A percentile compares a stretch with the other conserved stretches of the same genome.
Evolutionary conservation across 164 flowering plant species (phyloP).

Genomic region (Berberis thunbergii): DNA sequence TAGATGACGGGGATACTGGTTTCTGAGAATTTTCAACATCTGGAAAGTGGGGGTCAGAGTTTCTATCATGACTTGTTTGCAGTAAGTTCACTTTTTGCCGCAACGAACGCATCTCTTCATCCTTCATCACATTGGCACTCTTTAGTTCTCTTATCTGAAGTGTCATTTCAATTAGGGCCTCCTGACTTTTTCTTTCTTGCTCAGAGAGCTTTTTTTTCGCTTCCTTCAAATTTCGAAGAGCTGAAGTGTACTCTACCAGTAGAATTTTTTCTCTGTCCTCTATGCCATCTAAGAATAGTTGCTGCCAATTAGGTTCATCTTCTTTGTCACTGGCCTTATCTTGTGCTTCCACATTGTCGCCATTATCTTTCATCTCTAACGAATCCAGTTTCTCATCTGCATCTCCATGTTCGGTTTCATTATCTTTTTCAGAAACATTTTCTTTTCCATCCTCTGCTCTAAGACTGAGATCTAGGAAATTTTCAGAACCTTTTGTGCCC

Average conservation of each 20-base stretch:
- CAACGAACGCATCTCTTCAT: constrained; percentile 42
- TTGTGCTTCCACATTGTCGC: constrained; percentile 1
- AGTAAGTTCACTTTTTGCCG: constrained; percentile 34
- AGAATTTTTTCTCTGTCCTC: constrained; percentile 42
- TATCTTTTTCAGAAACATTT: neutral
- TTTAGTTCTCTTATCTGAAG: constrained; percentile 31
- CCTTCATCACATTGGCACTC: constrained; percentile 35
- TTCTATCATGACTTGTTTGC: constrained; percentile 14
- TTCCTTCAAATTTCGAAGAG: constrained; percentile 49
- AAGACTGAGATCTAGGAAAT: no score
- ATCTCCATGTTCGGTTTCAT: neutral
- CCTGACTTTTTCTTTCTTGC: constrained; percentile 29
- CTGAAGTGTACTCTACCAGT: constrained; percentile 38
- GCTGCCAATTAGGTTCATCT: constrained; percentile 44
- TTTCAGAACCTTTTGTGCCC: no score
- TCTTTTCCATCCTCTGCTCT: neutral
- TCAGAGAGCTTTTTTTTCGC: constrained; percentile 44
- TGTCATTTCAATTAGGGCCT: constrained; percentile 19
- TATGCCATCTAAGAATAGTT: constrained; percentile 34
- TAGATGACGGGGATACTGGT: neutral
- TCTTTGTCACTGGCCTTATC: constrained; percentile 4
- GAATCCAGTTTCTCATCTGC: constrained; percentile 9
- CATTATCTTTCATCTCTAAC: neutral
- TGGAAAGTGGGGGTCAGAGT: constrained; percentile 5
- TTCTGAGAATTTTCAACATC: constrained; percentile 10